Base-by-base conservation (phyloP, 1,139 yeast species). In the Suhomyces ambrosiae region DNA sequence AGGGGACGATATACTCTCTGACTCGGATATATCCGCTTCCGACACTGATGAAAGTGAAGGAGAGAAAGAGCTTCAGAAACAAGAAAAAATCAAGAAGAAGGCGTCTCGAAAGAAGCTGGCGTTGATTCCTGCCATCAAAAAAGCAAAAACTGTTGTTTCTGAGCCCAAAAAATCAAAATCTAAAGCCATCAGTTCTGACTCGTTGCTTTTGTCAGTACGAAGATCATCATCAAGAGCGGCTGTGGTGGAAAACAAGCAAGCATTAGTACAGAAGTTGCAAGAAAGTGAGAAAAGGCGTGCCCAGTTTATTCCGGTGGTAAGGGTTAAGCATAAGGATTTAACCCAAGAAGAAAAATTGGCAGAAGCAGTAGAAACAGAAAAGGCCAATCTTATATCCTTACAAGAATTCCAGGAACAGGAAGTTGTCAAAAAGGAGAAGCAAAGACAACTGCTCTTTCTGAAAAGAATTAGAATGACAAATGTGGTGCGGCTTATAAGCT, bases 311-410 rank as follows among this genome's bases (percentile, higher is more conserved):
- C 80, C 80, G 0, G 65, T 68, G 24, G 68, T 61, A 47, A 58
- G 73, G 38, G 64, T 60, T 48, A 60, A 58, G 41, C 73, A 74
- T 37, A 67, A 69, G 11, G 81, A 76, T 47, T 56, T 86, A 56
- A 89, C 98, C 0, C 95, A 92, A 52, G 96, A 84, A 45, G 96
- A 92, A 56, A 71, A 90, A 41, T 64, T 92, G 35, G 83, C 76
- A 9, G 95, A 89, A 54, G 97, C 98, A 0, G 70, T 81, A 31
- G 86, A 83, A 49, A 94, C 97, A 0, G 98, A 92, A 58, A 74
- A 76, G 54, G 74, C 76, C 34, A 92, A 94, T 58, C 65, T 80
- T 4, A 69, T 79, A 21, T 85, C 97, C 3, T 68, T 92, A 47
- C 80, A 86, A 44, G 71, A 75, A 52, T 90, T 86, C 53, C 79